A percentile compares a stretch with the other conserved stretches of the same genome.
phyloP scores from a whole-genome alignment of 768 basidiomycete genomes.

The Mycena sanguinolenta region DNA sequence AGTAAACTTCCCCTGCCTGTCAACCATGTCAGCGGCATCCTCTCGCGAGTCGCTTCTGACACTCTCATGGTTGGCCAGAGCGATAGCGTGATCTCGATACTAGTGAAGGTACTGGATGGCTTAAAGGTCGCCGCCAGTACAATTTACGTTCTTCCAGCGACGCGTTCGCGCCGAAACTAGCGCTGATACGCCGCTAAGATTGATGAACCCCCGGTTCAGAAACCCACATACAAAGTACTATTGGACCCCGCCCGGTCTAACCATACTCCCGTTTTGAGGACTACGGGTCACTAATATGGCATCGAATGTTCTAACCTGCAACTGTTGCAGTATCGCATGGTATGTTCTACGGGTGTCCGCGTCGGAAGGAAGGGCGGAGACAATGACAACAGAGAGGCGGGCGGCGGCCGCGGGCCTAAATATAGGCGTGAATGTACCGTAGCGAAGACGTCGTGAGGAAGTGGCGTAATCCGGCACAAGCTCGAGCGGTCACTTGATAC shows the following conservation, averaged over 20 bases:
- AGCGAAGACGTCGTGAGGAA: too few relatives aligned
- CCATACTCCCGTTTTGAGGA: not conserved
- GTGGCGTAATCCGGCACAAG: too few relatives aligned
- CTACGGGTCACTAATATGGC: conserved; percentile 1
- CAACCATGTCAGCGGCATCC: not conserved
- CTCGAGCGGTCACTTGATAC: too few relatives aligned
- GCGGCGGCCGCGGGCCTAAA: not conserved
- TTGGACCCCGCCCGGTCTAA: not conserved
- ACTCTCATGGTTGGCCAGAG: not conserved
- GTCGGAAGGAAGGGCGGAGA: too few relatives aligned
- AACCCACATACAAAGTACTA: not conserved
- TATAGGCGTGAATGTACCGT: not conserved
- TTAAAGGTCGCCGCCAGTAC: too few relatives aligned
- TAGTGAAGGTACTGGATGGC: not conserved
- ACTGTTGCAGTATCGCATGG: too few relatives aligned
- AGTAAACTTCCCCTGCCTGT: too few relatives aligned
- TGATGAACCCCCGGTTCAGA: not conserved
- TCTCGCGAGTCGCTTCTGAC: too few relatives aligned
- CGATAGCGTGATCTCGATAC: not conserved
- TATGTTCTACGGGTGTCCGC: too few relatives aligned
- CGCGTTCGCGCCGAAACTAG: not conserved
- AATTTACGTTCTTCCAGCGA: too few relatives aligned
- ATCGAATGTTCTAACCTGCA: too few relatives aligned
- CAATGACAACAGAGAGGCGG: too few relatives aligned
- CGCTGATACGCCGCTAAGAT: not conserved